These are phyloP conservation scores for Crithidia thermophila DNA, from an alignment of 208 protist species.

Conservation along the genomic window DNA sequence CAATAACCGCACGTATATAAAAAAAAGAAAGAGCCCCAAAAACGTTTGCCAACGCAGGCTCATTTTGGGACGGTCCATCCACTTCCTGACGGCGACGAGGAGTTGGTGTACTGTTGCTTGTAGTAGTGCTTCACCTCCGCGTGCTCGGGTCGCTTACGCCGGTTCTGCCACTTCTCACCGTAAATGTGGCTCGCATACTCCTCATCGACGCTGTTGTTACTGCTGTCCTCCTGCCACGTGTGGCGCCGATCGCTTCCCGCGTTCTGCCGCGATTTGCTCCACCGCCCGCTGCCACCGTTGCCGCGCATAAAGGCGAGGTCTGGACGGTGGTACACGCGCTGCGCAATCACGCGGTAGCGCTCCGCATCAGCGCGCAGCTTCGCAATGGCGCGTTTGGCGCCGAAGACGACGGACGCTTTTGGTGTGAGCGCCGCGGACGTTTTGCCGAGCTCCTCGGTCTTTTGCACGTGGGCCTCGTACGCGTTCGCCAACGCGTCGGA, in stretches of 20 bases:
- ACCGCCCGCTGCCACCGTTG: conserved; percentile 2
- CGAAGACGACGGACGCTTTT: conserved; percentile 57
- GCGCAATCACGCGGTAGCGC: conserved; percentile 72
- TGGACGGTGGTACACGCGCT: conserved; percentile 61
- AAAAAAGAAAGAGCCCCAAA: too few species aligned
- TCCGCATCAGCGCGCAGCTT: conserved; percentile 70
- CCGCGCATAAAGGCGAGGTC: conserved; percentile 79
- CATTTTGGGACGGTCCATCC: conserved; percentile 34
- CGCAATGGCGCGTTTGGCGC: conserved; percentile 55
- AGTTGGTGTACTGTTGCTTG: conserved; percentile 29
- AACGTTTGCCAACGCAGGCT: not conserved
- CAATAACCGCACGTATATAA: too few species aligned
- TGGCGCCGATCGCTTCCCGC: conserved; percentile 23
- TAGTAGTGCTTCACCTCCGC: conserved; percentile 56
- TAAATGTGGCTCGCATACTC: conserved; percentile 48
- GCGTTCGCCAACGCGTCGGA: conserved; percentile 50
- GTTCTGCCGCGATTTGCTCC: conserved; percentile 16
- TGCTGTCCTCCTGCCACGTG: conserved; percentile 46
- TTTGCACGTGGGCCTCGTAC: conserved; percentile 60
- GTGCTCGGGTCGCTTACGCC: conserved; percentile 71
- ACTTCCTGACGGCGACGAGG: not conserved
- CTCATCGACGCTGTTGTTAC: conserved; percentile 51
- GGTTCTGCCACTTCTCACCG: conserved; percentile 51
- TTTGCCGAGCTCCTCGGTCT: conserved; percentile 28
- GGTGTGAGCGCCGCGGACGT: conserved; percentile 47